Base-by-base conservation (phyloP, 1,284 basidiomycete species). In the Chalciporus sp. region DNA sequence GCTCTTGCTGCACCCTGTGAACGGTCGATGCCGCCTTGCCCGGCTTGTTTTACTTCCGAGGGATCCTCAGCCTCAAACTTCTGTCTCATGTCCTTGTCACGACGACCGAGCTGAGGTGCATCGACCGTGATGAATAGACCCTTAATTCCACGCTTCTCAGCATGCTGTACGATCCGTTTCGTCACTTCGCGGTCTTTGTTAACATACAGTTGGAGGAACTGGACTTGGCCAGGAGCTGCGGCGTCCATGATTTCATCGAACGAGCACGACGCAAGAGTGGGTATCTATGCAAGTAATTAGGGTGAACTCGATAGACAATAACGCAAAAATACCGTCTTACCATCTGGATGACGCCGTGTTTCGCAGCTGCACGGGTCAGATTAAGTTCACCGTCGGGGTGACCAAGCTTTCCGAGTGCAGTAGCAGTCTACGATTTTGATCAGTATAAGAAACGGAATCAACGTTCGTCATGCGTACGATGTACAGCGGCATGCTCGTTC, bases 71-170 rank as follows among this genome's bases (percentile, higher is more conserved):
- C 94, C 41, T 94, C 94, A 60, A 97, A 97, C 69, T 95, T 96
- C 81, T 91, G 91, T 39, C 95, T 81, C 95, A 98, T 98, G 67
- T 98, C 95, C 77, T 94, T 92, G 71, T 95, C 93, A 53, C 94
- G 82, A 23, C 94, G 82, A 48, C 94, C 94, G 17, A 97, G 83
- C 64, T 95, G 94, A 5, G 94, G 94, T 3, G 94, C 94, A 68
- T 97, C 94, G 27, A 96, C 94, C 1, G 94, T 96, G 67, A 95
- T 93, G 72, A 95, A 95, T 10, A 95, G 74, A 7, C 77, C 89
- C 70, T 94, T 94, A 71, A 95, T 82, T 11, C 93, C 93, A 6
- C 92, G 81, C 58, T 82, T 74, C 68, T 92, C 91, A 3, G 94
- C 94, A 61, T 94, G 90, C 58, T 88, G 83, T 5, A 96, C 90